A percentile compares a stretch with the other conserved stretches of the same genome.
These are phyloP conservation scores for Myriosclerotinia curreyana DNA, from an alignment of 2,329 filamentous ascomycete species.

Conservation along the genomic window DNA sequence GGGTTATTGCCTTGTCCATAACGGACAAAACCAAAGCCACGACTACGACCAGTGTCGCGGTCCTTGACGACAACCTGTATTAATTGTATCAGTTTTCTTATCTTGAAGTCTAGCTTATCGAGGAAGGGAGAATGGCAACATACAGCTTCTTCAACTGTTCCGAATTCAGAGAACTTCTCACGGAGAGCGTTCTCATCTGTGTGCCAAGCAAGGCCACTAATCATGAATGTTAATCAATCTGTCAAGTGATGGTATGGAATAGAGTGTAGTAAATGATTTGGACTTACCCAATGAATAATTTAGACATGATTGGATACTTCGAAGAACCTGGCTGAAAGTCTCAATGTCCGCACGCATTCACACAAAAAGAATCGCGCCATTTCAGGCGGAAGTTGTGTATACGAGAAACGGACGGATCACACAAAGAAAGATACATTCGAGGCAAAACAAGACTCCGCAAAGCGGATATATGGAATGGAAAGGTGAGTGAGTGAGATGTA, in stretches of 20 bases:
- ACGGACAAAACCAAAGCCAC: slow-evolving; percentile 95
- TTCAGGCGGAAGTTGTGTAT: slow-evolving; percentile 36
- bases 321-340: slow-evolving; percentile 40
- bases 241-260: slow-evolving; percentile 6
- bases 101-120: slow-evolving; percentile 9
- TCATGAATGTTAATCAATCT: slow-evolving; percentile 17
- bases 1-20: slow-evolving; percentile 55
- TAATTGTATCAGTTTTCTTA: slow-evolving; percentile 31
- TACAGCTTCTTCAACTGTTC: slow-evolving; percentile 91
- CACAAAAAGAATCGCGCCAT: slow-evolving; percentile 37
- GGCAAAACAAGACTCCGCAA: slow-evolving; percentile 39
- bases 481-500: too few relatives aligned
- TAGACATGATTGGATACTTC: slow-evolving; percentile 65
- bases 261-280: slow-evolving; percentile 4
- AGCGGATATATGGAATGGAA: slow-evolving; percentile 35
- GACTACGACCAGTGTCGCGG: slow-evolving; percentile 91
- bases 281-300: slow-evolving; percentile 89
- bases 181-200: slow-evolving; percentile 86
- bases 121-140: slow-evolving; percentile 47
- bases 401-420: slow-evolving; percentile 37
- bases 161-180: slow-evolving; percentile 90
- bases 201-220: slow-evolving; percentile 95
- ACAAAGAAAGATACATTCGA: slow-evolving; percentile 42
- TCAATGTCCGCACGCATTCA: slow-evolving; percentile 42
- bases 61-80: slow-evolving; percentile 92